These are phyloP conservation scores for Globisporangium okanoganense DNA, from an alignment of 352 stramenopile genomes.

Conservation along the genomic window DNA sequence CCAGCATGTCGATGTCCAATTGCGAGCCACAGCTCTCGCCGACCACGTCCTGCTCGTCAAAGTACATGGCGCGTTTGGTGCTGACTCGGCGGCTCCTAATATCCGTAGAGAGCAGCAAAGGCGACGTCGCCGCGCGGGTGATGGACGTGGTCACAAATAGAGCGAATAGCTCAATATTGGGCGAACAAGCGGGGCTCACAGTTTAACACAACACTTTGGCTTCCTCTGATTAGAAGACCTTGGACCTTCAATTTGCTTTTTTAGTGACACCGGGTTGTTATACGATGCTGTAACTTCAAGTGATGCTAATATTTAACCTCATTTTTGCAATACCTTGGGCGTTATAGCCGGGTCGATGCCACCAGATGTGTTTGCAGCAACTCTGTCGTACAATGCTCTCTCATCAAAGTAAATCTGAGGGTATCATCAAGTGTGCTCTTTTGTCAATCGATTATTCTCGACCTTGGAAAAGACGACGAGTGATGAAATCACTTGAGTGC, in stretches of 20 bases:
- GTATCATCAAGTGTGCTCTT: not conserved
- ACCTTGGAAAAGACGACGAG: not conserved
- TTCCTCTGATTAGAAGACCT: slow-evolving; percentile 9
- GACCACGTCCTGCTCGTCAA: slow-evolving; percentile 29
- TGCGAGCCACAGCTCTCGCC: slow-evolving; percentile 29
- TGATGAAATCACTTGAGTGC: not conserved
- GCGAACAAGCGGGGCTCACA: not conserved
- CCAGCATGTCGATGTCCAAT: slow-evolving; percentile 18
- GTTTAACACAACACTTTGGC: not conserved
- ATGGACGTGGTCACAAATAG: slow-evolving; percentile 2
- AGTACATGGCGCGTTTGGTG: slow-evolving; percentile 18
- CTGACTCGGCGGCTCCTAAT: not conserved
- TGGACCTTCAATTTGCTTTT: not conserved
- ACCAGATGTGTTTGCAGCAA: not conserved
- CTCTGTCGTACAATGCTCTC: not conserved
- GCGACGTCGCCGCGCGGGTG: not conserved
- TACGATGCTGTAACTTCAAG: too few species aligned
- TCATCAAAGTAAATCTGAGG: not conserved
- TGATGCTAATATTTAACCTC: too few species aligned
- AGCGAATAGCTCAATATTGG: not conserved
- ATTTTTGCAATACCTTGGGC: too few species aligned
- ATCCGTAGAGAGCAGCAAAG: not conserved
- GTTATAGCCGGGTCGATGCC: not conserved
- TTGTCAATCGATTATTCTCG: not conserved
- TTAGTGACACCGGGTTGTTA: not conserved